A percentile compares a stretch with the other conserved stretches of the same genome.
Conservation (phyloP, 2,329 filamentous ascomycete genomes). For the Arthroderma sp. region DNA sequence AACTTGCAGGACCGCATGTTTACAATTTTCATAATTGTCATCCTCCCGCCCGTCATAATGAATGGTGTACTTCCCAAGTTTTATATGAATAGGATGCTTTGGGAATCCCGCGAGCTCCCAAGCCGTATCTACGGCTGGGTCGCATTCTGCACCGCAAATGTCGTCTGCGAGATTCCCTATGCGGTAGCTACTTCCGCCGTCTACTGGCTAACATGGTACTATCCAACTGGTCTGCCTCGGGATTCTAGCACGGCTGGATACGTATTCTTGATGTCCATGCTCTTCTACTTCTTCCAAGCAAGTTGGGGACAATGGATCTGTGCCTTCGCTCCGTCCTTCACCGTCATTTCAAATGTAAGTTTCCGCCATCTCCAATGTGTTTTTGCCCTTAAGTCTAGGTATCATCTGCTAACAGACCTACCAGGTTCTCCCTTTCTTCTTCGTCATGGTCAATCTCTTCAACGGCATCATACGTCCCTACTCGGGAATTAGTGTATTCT, state of each 20-base stretch:
- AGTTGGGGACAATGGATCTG: slow-evolving; percentile 77
- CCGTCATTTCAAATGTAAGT: slow-evolving; percentile 54
- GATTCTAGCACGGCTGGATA: slow-evolving; percentile 51
- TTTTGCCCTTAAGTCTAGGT: slow-evolving; percentile 1
- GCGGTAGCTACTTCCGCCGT: slow-evolving; percentile 33
- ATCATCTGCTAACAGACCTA: background rate
- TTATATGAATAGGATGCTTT: slow-evolving; percentile 43
- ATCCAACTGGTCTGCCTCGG: slow-evolving; percentile 36
- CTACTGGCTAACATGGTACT: slow-evolving; percentile 46
- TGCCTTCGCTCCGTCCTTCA: slow-evolving; percentile 66
- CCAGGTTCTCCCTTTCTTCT: slow-evolving; percentile 60
- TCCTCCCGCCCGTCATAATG: slow-evolving; percentile 47
- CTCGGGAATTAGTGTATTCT: slow-evolving; percentile 51
- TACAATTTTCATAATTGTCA: slow-evolving; percentile 31
- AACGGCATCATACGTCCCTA: slow-evolving; percentile 66
- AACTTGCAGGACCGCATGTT: slow-evolving; percentile 38
- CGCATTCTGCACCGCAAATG: slow-evolving; percentile 43
- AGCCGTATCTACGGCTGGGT: slow-evolving; percentile 49
- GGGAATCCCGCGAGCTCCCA: slow-evolving; percentile 42
- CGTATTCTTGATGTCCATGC: slow-evolving; percentile 62
- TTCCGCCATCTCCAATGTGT: no score
- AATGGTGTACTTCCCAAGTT: slow-evolving; percentile 48
- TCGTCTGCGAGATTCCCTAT: slow-evolving; percentile 36
- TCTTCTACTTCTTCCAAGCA: slow-evolving; percentile 64
- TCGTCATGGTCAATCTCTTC: slow-evolving; percentile 63